phyloP scores from a whole-genome alignment of 257 asterid genomes.

The Penstemon eatonii region DNA sequence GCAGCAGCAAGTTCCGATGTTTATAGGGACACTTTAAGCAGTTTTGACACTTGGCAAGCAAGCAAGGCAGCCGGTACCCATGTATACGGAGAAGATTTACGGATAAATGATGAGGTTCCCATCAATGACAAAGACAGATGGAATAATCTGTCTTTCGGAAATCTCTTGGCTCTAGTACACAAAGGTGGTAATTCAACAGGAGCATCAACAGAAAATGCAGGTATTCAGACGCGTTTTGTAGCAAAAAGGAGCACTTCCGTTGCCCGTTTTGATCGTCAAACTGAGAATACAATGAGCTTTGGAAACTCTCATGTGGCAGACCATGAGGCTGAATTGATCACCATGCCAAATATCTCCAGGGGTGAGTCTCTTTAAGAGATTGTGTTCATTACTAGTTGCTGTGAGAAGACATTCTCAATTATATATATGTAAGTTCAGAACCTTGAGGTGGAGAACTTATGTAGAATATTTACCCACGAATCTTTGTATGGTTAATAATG shows the following conservation, averaged over 20 bases:
- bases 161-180: constrained; percentile 46
- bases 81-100: constrained; percentile 18
- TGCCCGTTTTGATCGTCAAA: constrained; percentile 23
- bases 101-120: constrained; percentile 23
- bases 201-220: constrained; percentile 18
- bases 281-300: constrained; percentile 26
- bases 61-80: constrained; percentile 24
- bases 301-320: constrained; percentile 26
- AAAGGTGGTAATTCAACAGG: constrained; percentile 32
- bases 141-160: constrained; percentile 37
- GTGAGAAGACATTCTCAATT: constrained; percentile 8
- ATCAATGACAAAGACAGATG: constrained; percentile 30
- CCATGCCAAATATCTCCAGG: constrained; percentile 14
- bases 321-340: constrained; percentile 17
- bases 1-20: constrained; percentile 22
- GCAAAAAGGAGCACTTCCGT: constrained; percentile 28
- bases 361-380: constrained; percentile 30
- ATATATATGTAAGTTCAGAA: constrained; percentile 11
- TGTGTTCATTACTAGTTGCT: background rate
- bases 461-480: background rate
- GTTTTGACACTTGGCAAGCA: constrained; percentile 36
- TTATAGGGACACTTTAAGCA: constrained; percentile 19
- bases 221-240: constrained; percentile 7
- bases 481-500: background rate
- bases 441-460: constrained; percentile 22